Evolutionary conservation across 2,329 filamentous ascomycete genomes (phyloP).

Genomic region (Paramyrothecium roridum): DNA sequence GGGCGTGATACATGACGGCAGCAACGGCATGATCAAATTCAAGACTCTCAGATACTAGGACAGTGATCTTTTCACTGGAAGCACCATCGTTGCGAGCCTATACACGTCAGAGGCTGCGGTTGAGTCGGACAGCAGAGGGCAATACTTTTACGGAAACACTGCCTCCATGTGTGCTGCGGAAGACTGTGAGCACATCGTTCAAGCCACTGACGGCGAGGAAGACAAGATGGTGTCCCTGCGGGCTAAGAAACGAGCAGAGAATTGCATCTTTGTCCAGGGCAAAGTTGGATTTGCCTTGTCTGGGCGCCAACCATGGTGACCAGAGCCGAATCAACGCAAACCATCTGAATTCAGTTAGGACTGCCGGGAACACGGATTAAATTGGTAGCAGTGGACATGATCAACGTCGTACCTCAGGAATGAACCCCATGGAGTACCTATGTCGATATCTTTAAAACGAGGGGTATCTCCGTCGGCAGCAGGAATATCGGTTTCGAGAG

Average conservation of each 20-base stretch:
- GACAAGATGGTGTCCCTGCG: constrained; percentile 71
- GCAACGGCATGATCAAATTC: constrained; percentile 74
- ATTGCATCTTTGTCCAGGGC: constrained; percentile 74
- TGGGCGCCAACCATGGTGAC: constrained; percentile 83
- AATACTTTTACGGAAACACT: constrained; percentile 65
- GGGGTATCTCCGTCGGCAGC: constrained; percentile 57
- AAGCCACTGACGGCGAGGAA: constrained; percentile 75
- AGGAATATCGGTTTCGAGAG: constrained; percentile 54
- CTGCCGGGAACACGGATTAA: not conserved
- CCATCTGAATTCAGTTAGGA: constrained; percentile 50
- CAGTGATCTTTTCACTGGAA: constrained; percentile 49
- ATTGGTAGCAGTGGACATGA: too few relatives aligned
- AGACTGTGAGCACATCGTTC: constrained; percentile 65
- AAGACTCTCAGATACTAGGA: constrained; percentile 70
- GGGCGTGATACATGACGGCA: constrained; percentile 84
- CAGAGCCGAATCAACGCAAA: constrained; percentile 78
- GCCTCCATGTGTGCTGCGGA: constrained; percentile 64
- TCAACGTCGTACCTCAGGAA: constrained; percentile 45
- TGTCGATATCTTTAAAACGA: constrained; percentile 47
- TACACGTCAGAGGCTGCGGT: constrained; percentile 7
- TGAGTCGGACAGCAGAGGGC: not conserved
- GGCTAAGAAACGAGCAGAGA: constrained; percentile 71
- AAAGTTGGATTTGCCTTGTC: constrained; percentile 70
- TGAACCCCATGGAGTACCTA: constrained; percentile 62
- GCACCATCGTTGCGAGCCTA: constrained; percentile 66